A percentile compares a stretch with the other conserved stretches of the same genome.
Conservation (phyloP, 1,284 basidiomycete genomes). For the Rhodotorula sp. region DNA sequence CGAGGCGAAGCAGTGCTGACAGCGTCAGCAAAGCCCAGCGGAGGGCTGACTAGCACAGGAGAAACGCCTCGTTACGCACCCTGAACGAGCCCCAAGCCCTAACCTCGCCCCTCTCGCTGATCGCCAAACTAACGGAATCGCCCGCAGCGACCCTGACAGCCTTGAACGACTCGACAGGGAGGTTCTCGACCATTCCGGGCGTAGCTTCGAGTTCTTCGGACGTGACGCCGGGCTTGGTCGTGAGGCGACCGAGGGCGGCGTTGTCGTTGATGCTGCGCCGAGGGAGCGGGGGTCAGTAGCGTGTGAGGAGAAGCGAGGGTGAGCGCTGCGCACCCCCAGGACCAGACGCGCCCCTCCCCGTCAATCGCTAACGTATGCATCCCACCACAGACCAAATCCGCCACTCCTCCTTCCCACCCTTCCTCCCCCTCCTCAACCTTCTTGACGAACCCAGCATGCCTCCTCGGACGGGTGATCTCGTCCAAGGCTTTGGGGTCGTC, state of each 20-base stretch:
- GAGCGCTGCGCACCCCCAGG: conserved; percentile 32
- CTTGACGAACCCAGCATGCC: conserved; percentile 54
- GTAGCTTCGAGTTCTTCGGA: conserved; percentile 74
- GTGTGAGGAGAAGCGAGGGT: background rate
- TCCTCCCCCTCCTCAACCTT: conserved; percentile 21
- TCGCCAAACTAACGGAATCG: conserved; percentile 48
- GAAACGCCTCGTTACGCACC: conserved; percentile 56
- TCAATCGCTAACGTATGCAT: conserved; percentile 82
- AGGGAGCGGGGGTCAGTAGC: background rate
- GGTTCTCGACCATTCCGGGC: conserved; percentile 65
- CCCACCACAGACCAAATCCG: conserved; percentile 72
- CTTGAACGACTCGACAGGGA: conserved; percentile 58
- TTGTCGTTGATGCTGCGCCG: conserved; percentile 91
- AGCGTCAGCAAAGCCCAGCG: background rate
- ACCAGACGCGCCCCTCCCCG: conserved; percentile 69
- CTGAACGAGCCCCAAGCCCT: conserved; percentile 90
- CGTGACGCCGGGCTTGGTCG: conserved; percentile 64
- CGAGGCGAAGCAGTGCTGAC: rapidly evolving
- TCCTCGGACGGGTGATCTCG: conserved; percentile 66
- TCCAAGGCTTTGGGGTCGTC: conserved; percentile 51
- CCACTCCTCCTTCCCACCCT: conserved; percentile 58
- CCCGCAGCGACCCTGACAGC: conserved; percentile 59
- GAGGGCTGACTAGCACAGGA: too few species aligned
- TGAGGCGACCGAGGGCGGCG: conserved; percentile 81
- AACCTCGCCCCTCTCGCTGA: conserved; percentile 60